Evolutionary conservation across 83 land plant genomes (phyloP).

Genomic region (Diphasiastrum complanatum): DNA sequence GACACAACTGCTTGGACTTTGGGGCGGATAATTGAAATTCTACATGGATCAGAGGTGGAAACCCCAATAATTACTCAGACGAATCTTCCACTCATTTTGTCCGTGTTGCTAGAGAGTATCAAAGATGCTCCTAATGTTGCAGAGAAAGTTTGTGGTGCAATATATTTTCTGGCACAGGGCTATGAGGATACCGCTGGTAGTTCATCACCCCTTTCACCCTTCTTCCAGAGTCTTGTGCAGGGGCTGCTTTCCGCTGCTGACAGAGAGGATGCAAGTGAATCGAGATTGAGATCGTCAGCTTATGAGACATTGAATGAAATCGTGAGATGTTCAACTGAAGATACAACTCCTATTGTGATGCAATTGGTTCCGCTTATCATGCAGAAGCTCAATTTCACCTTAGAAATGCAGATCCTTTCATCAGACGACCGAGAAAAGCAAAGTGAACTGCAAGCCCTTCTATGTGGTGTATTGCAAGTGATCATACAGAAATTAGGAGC

Average conservation of each 20-base stretch:
- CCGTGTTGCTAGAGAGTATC: slow-evolving; percentile 61
- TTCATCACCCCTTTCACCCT: slow-evolving; percentile 17
- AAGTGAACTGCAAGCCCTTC: slow-evolving; percentile 17
- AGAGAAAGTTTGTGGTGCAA: slow-evolving; percentile 75
- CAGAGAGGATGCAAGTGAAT: slow-evolving; percentile 28
- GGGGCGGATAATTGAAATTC: slow-evolving; percentile 70
- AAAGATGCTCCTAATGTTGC: slow-evolving; percentile 81
- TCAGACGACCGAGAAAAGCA: slow-evolving; percentile 30
- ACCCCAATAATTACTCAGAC: slow-evolving; percentile 43
- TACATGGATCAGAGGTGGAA: slow-evolving; percentile 61
- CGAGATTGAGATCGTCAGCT: slow-evolving; percentile 25
- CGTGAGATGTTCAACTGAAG: slow-evolving; percentile 24
- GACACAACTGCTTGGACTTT: slow-evolving; percentile 84
- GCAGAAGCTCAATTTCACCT: slow-evolving; percentile 19
- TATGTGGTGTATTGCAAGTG: slow-evolving; percentile 29
- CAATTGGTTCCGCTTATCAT: slow-evolving; percentile 20
- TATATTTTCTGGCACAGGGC: slow-evolving; percentile 54
- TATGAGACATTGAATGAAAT: slow-evolving; percentile 30
- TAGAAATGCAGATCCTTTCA: slow-evolving; percentile 20
- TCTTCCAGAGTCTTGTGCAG: slow-evolving; percentile 24
- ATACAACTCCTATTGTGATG: slow-evolving; percentile 20
- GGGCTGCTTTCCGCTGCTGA: slow-evolving; percentile 21
- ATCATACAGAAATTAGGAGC: slow-evolving; percentile 32
- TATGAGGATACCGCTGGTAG: slow-evolving; percentile 1
- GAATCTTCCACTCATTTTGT: slow-evolving; percentile 55